A percentile compares a stretch with the other conserved stretches of the same genome.
Conservation (phyloP, 1,139 yeast species). For the Candida frijolesensis region DNA sequence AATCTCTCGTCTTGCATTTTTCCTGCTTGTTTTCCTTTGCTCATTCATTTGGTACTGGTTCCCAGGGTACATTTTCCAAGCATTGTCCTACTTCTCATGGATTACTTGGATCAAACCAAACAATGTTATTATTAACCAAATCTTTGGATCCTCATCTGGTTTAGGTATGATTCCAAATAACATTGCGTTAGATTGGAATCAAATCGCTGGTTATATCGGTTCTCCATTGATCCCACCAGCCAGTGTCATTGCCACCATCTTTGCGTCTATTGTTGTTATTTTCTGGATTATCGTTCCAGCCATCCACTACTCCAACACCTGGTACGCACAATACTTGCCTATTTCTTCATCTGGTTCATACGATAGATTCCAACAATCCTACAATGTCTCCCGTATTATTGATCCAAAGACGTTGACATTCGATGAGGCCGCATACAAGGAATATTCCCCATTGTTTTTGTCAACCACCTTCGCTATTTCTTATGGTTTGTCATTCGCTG, state of each 20-base stretch:
- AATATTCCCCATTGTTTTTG: slow-evolving; percentile 56
- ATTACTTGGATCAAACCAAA: slow-evolving; percentile 45
- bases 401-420: slow-evolving; percentile 38
- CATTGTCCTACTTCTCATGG: slow-evolving; percentile 39
- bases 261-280: slow-evolving; percentile 43
- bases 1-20: slow-evolving; percentile 39
- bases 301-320: slow-evolving; percentile 42
- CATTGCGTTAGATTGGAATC: slow-evolving; percentile 48
- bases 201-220: slow-evolving; percentile 55
- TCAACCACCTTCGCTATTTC: slow-evolving; percentile 65
- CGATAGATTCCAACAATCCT: slow-evolving; percentile 36
- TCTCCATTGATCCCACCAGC: slow-evolving; percentile 74
- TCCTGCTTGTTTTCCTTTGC: slow-evolving; percentile 27
- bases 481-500: slow-evolving; percentile 66
- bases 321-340: slow-evolving; percentile 49
- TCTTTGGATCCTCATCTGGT: slow-evolving; percentile 62
- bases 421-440: slow-evolving; percentile 45
- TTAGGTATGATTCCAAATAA: slow-evolving; percentile 59
- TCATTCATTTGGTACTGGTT: slow-evolving; percentile 44
- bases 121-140: slow-evolving; percentile 56
- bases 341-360: slow-evolving; percentile 42
- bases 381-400: slow-evolving; percentile 46
- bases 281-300: slow-evolving; percentile 48
- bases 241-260: slow-evolving; percentile 53
- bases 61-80: slow-evolving; percentile 45